These are phyloP conservation scores for Claviceps maximensis DNA, from an alignment of 2,329 filamentous ascomycete species.

Conservation along the genomic window DNA sequence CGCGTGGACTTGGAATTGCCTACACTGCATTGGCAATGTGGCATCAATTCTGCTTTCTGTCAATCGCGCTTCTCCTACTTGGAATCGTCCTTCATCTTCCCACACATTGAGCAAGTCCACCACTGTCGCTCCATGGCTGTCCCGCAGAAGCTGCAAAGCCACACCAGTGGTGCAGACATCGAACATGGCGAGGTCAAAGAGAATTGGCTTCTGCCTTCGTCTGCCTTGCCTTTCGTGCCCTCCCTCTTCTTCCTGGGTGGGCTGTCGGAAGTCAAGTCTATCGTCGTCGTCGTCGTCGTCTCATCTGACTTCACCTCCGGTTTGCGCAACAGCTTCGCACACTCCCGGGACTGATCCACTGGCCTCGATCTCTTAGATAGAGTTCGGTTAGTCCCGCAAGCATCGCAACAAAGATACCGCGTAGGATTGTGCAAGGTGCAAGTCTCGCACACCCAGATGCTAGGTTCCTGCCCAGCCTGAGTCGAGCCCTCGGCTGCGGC, in stretches of 20 bases:
- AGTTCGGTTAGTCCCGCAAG: slow-evolving; percentile 34
- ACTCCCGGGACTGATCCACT: not conserved
- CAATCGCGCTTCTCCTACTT: slow-evolving; percentile 6
- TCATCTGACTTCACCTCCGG: slow-evolving; percentile 7
- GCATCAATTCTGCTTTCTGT: not conserved
- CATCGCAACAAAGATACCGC: slow-evolving; percentile 40
- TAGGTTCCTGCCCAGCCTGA: not conserved
- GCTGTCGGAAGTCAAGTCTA: slow-evolving; percentile 22
- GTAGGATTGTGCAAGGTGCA: slow-evolving; percentile 45
- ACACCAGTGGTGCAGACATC: slow-evolving; percentile 20
- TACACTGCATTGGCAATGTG: not conserved
- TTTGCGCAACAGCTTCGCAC: slow-evolving; percentile 8
- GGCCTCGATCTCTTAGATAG: slow-evolving; percentile 7
- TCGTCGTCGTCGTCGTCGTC: slow-evolving; percentile 7
- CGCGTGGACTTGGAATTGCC: too few relatives aligned
- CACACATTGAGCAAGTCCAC: slow-evolving; percentile 45
- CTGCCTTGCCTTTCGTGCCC: slow-evolving; percentile 1
- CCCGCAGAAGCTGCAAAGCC: slow-evolving; percentile 40
- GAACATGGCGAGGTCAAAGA: slow-evolving; percentile 7
- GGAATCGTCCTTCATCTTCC: slow-evolving; percentile 39
- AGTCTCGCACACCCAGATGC: slow-evolving; percentile 37
- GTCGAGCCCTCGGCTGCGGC: not conserved
- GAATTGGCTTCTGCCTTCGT: slow-evolving; percentile 1
- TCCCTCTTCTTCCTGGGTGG: slow-evolving; percentile 13
- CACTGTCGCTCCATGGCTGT: slow-evolving; percentile 38